Base-by-base conservation (phyloP, 169 alveolate species). In the Plasmodium billcollinsi region DNA sequence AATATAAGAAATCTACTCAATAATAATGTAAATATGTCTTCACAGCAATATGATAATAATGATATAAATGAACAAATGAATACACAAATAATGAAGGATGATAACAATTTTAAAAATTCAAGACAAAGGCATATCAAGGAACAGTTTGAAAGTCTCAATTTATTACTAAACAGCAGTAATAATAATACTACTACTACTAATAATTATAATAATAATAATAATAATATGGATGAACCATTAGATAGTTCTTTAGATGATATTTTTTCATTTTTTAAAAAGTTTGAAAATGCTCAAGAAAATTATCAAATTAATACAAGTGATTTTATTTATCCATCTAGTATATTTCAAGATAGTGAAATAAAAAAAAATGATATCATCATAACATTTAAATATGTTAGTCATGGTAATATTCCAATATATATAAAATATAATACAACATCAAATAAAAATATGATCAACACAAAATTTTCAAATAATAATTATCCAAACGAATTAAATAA, bases 271-370 rank as follows among this genome's bases (percentile, higher is more conserved):
- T 78, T 59, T 58, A 65, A 65, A 24, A 15, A 7, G 24, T 66
- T 78, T 45, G 89, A 78, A 78, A 47, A 78, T 47, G 54, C 66
- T 49, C 66, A 78, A 52, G 74, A 29, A 66, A 63, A 65, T 78
- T 59, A 78, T 24, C 12, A 65, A 78, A 33, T 65, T 24, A 54
- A 43, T 43, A 49, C 50, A 50, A 65, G 24, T 29, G 69, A 58
- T 2, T 65, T 26, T 47, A 59, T 49, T 33, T 78, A 78, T 47
- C 89, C 89, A 43, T 20, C 59, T 15, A 76, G 20, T n/a, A 49
- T 78, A 39, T 63, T 3, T 78, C 62, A 78, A 15, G 89, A 78
- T 58, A 33, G 26, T 14, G 89, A 78, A 65, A 45, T 78, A 45
- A 26, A 52, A 29, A 78, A 78, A 78, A 66, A 65, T 15, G 89